Evolutionary conservation across 352 stramenopile species (phyloP), one percentile per base, ranked within the genome.

Genomic region (Hyphochytrium catenoides): DNA sequence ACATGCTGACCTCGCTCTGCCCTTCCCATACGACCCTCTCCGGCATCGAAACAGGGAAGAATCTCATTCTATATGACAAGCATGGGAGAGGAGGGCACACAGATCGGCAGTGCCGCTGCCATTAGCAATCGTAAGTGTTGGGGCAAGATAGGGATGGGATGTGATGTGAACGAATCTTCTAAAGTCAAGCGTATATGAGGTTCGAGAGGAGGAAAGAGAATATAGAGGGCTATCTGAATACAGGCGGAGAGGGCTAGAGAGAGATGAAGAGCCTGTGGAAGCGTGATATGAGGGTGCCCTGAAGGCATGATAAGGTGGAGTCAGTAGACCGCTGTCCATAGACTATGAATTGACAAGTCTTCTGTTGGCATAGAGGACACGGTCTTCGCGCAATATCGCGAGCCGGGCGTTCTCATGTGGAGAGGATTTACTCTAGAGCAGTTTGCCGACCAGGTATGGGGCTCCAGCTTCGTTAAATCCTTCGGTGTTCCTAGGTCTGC

Each of bases 11-110:
- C 11, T 28, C 17, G 39, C 16, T 4, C 8, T 26, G 12, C 19
- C 7, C 15, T 21, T 36, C n/a, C n/a, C n/a, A n/a, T n/a, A n/a
- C n/a, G n/a, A n/a, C n/a, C n/a, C n/a, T n/a, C n/a, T n/a, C n/a
- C n/a, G n/a, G n/a, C n/a, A n/a, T n/a, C n/a, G n/a, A n/a, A n/a
- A 4, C 35, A 61, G 58, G 91, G 89, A 9, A 67, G 85, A 25
- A 95, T 97, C 41, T 96, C 85, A 2, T 96, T 97, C 56, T 96
- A 96, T 57, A 85, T 94, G 75, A 83, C 68, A 20, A 72, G 60
- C 21, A 62, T 72, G 22, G 83, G 85, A 9, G 90, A 98, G 53
- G 90, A 98, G 54, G 85, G 69, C 3, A 83, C 93, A 27, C 74
- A 93, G 42, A 91, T 98, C 25, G 87, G 85, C 30, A 83, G 72